These are phyloP conservation scores for Melianthus villosus DNA, from an alignment of 441 rosid genomes.

Conservation along the genomic window DNA sequence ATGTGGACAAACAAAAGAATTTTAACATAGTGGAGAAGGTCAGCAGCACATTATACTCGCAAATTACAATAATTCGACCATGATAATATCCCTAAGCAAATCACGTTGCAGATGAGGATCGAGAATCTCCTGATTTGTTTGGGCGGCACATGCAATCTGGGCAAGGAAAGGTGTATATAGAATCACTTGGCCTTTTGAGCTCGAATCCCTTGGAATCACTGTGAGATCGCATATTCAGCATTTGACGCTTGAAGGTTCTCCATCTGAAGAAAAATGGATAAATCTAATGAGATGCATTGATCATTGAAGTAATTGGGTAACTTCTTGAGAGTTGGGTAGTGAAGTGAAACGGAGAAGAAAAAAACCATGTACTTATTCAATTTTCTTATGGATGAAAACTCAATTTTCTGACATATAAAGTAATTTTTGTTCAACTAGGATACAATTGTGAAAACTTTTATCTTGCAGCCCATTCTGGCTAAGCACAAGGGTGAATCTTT, in stretches of 20 bases:
- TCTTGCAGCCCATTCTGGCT: too few relatives aligned
- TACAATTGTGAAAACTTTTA: too few relatives aligned
- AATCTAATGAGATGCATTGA: background rate
- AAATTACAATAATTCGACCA: slow-evolving; percentile 9
- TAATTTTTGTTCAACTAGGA: too few relatives aligned
- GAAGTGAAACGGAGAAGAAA: too few relatives aligned
- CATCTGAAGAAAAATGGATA: slow-evolving; percentile 32
- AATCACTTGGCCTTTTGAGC: slow-evolving; percentile 75
- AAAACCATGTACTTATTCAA: too few relatives aligned
- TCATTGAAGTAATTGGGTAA: too few relatives aligned
- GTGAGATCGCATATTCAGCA: slow-evolving; percentile 82
- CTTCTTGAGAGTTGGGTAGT: too few relatives aligned
- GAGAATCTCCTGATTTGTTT: slow-evolving; percentile 49
- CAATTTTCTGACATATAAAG: too few relatives aligned
- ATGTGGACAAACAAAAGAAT: slow-evolving; percentile 66
- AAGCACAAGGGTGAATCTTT: too few relatives aligned
- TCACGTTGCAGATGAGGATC: slow-evolving; percentile 37
- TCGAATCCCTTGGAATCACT: slow-evolving; percentile 92
- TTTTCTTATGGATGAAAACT: too few relatives aligned
- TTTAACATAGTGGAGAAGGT: slow-evolving; percentile 16
- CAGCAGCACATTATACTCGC: slow-evolving; percentile 18
- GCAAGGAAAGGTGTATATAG: slow-evolving; percentile 79
- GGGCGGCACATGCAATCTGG: slow-evolving; percentile 91
- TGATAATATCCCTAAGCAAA: slow-evolving; percentile 8
- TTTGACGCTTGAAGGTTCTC: slow-evolving; percentile 81